Conservation (phyloP, 352 stramenopile species). For the Thalassiosira ordinaria region DNA sequence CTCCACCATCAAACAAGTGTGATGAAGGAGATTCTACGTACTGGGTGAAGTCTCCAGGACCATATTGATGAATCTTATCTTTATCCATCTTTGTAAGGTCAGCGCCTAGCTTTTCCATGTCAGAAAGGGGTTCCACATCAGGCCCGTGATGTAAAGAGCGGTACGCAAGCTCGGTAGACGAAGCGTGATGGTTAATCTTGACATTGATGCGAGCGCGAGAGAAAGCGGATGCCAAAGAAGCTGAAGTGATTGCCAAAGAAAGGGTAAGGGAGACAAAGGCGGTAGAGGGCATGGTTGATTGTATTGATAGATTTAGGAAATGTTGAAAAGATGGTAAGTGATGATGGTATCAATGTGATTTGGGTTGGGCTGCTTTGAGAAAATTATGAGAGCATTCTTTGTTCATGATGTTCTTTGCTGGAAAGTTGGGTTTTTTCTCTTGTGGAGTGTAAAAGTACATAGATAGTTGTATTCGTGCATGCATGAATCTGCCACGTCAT, state of each 20-base stretch:
- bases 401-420: no score
- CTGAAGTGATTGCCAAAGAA: constrained; percentile 3
- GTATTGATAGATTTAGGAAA: no score
- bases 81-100: constrained; percentile 53
- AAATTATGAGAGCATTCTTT: no score
- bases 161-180: constrained; percentile 25
- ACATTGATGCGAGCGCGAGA: neutral
- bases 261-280: neutral
- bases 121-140: constrained; percentile 44
- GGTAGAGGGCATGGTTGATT: neutral
- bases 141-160: constrained; percentile 52
- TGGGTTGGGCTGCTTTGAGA: no score
- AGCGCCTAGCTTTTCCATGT: constrained; percentile 33
- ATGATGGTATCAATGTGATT: no score
- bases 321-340: no score
- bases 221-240: constrained; percentile 5
- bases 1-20: constrained; percentile 79
- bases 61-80: constrained; percentile 59
- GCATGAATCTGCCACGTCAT: no score
- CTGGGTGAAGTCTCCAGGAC: constrained; percentile 53
- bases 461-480: no score
- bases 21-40: constrained; percentile 66
- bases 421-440: no score
- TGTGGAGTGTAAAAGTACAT: no score
- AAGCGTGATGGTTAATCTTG: neutral